Evolutionary conservation across 2,329 filamentous ascomycete genomes (phyloP).

Genomic region (Aspergillus ochraceoroseus): DNA sequence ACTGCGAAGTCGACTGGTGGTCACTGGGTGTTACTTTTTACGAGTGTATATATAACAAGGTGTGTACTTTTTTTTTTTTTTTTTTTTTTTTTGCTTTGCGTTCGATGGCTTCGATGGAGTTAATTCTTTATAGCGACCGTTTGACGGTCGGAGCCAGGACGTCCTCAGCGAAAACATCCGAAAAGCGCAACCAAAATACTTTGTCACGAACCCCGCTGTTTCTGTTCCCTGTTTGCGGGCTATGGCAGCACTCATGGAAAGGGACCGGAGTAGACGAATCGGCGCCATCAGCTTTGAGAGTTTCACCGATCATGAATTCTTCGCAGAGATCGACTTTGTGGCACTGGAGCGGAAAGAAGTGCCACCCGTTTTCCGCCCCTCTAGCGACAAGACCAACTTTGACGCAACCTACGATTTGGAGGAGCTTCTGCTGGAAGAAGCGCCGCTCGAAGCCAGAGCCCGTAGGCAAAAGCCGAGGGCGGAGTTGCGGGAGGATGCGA

Average conservation of each 20-base stretch:
- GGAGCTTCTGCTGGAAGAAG: slow-evolving; percentile 87
- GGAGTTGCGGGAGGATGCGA: slow-evolving; percentile 86
- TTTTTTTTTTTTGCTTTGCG: no score
- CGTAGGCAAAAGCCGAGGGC: slow-evolving; percentile 90
- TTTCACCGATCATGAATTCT: slow-evolving; percentile 86
- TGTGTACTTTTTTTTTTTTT: slow-evolving; percentile 39
- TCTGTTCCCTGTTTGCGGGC: slow-evolving; percentile 83
- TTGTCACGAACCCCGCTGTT: slow-evolving; percentile 87
- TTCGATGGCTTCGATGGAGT: no score
- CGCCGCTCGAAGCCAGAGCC: slow-evolving; percentile 85
- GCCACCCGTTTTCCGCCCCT: slow-evolving; percentile 85
- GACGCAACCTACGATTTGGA: slow-evolving; percentile 97
- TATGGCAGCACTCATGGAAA: slow-evolving; percentile 75
- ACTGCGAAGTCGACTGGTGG: slow-evolving; percentile 95
- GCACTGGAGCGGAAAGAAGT: slow-evolving; percentile 81
- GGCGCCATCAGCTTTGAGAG: slow-evolving; percentile 76
- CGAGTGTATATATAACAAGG: slow-evolving; percentile 99
- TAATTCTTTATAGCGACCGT: slow-evolving; percentile 65
- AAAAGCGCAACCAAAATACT: slow-evolving; percentile 76
- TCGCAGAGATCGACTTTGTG: slow-evolving; percentile 76
- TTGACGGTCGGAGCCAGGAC: slow-evolving; percentile 82
- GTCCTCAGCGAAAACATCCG: slow-evolving; percentile 74
- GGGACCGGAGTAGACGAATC: slow-evolving; percentile 73
- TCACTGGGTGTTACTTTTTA: slow-evolving; percentile 97
- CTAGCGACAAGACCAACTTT: slow-evolving; percentile 97